Evolutionary conservation across 2,329 filamentous ascomycete genomes (phyloP), one percentile per base, ranked within the genome.

Genomic region (Plenodomus tracheiphilus): DNA sequence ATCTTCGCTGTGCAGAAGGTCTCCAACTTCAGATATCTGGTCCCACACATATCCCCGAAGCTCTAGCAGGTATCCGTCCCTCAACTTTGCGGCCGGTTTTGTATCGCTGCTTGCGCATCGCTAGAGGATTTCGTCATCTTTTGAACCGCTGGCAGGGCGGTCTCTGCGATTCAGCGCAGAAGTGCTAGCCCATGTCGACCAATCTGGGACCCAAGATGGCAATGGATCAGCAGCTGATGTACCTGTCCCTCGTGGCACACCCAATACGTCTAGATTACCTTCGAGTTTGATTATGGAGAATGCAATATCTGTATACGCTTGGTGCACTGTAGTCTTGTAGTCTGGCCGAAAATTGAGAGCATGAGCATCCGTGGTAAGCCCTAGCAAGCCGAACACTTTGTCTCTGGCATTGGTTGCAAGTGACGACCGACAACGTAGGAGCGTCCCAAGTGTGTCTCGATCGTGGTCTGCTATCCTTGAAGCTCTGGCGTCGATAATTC

Each of bases 371-470:
- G 47, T 40, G 5, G 48, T 52, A 35, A 56, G 40, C 3, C 50
- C 50, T 4, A 58, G 38, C 1, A 58, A 37, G 13, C 46, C 57
- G 37, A 58, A 61, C 8, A 58, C 43, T 25, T 58, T 61, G 41
- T 61, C 54, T 20, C 46, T 46, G 2, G 46, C 18, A 43, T 58
- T 43, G 8, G 52, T 54, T 5, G 56, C 58, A 16, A 47, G 22
- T 15, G 49, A 51, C 1, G 52, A 47, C 15, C 53, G 50, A 41
- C 48, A 46, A 5, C 30, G 42, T 15, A 56, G 32, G 6, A 56
- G 32, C 7, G 49, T 40, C 6, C 49, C 28, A 19, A 52, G 45
- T 10, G 58, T 38, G 2, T 40, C 17, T n/a, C 42, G 49, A 2
- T 42, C 21, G 10, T 43, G 15, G 2, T n/a, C 20, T 28, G 10